A percentile compares a stretch with the other conserved stretches of the same genome.
These are phyloP conservation scores for Monilinia aucupariae DNA, from an alignment of 2,329 filamentous ascomycete species.

Conservation along the genomic window DNA sequence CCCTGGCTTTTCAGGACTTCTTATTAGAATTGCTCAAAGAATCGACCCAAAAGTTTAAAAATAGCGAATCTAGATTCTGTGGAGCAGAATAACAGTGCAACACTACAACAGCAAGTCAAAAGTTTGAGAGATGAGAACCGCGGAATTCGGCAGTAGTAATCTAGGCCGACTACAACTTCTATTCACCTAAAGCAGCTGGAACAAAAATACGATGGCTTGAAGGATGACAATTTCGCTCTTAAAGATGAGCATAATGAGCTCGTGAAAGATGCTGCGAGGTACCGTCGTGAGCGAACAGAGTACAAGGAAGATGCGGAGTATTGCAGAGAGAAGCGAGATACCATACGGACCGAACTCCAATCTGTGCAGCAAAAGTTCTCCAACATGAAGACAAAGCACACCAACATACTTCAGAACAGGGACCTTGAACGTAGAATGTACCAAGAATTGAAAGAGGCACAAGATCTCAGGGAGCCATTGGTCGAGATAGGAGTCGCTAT, in stretches of 20 bases:
- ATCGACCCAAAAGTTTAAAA: not conserved
- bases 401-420: too few relatives aligned
- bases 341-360: not conserved
- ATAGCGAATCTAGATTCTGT: not conserved
- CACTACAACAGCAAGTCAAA: not conserved
- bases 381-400: not conserved
- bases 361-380: not conserved
- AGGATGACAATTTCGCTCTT: not conserved
- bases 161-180: not conserved
- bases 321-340: not conserved
- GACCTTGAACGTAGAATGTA: too few relatives aligned
- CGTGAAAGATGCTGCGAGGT: not conserved
- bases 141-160: not conserved
- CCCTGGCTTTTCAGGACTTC: not conserved
- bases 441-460: not conserved
- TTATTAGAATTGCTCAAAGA: not conserved
- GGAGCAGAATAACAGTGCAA: too few relatives aligned
- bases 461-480: not conserved
- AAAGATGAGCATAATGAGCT: not conserved
- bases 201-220: not conserved
- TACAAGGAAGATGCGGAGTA: not conserved
- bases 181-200: not conserved
- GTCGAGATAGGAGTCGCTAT: slow-evolving; percentile 15
- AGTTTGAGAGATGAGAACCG: not conserved
- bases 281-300: not conserved